Conservation (phyloP, 495 filamentous ascomycete species). For the Podospora appendiculata region DNA sequence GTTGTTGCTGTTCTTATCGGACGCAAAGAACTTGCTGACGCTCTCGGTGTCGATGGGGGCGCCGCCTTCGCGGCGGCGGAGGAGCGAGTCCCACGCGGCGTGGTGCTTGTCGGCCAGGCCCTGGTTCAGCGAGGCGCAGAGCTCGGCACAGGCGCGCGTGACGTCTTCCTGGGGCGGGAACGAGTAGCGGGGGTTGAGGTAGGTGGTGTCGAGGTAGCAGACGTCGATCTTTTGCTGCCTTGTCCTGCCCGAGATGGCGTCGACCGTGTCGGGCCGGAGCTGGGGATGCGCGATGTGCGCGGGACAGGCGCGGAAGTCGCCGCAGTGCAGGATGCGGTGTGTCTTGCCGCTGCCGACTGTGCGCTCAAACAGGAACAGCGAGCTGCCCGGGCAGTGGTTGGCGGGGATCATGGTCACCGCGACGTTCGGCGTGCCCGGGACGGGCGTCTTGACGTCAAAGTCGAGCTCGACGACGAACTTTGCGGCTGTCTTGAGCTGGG, state of each 20-base stretch:
- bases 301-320: conserved; percentile 87
- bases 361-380: conserved; percentile 89
- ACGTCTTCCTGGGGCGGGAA: conserved; percentile 88
- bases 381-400: conserved; percentile 95
- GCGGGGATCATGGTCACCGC: conserved; percentile 91
- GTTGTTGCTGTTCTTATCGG: background rate
- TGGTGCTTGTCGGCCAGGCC: conserved; percentile 24
- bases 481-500: conserved; percentile 76
- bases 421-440: conserved; percentile 72
- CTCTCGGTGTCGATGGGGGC: conserved; percentile 13
- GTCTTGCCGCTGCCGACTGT: conserved; percentile 49
- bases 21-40: conserved; percentile 38
- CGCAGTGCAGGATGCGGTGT: conserved; percentile 86
- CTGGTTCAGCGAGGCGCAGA: conserved; percentile 57
- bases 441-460: conserved; percentile 73
- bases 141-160: conserved; percentile 77
- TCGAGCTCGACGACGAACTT: conserved; percentile 80
- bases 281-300: conserved; percentile 81
- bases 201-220: conserved; percentile 96
- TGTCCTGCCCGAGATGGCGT: conserved; percentile 57
- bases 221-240: conserved; percentile 83
- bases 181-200: conserved; percentile 89
- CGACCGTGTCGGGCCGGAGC: conserved; percentile 63
- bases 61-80: conserved; percentile 15
- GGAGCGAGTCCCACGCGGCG: conserved; percentile 18